Evolutionary conservation across 768 basidiomycete genomes (phyloP), one percentile per base, ranked within the genome.

Genomic region (Panellus pusillus): DNA sequence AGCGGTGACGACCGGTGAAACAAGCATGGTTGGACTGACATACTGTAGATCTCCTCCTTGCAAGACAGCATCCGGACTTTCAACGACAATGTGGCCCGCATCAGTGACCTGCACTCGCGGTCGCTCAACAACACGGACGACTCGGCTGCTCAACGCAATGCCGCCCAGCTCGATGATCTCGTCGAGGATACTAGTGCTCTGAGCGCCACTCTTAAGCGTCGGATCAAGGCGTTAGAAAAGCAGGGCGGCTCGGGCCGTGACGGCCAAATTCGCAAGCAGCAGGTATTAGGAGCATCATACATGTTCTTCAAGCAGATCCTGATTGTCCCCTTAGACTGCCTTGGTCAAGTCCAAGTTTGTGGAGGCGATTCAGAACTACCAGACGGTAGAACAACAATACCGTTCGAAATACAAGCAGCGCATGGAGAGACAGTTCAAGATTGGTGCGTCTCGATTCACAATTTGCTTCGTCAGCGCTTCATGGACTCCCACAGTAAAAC

Each of bases 351-450:
- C 79, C 28, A 89, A 91, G 61, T 94, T 94, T 63, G 79, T 91
- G 39, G 92, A 93, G 58, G 86, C 89, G 18, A 84, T 93, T 56
- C 93, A 93, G 71, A 83, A 79, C 57, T 93, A 92, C 64, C 89
- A 93, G 66, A 79, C 79, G 20, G 88, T 91, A 32, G 92, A 94
- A 66, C 83, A 87, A 61, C 84, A 89, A 63, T 84, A 90, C 65
- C 82, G 91, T 32, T 72, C 79, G 55, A 86, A 82, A 69, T 87
- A 89, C 71, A 91, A 86, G 71, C 84, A 90, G 67, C 75, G 90
- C 20, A 82, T 93, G 73, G 89, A 90, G 66, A 78, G 91, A 54
- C 90, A 97, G 70, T 89, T 89, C 72, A 91, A 83, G 66, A 96
- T 95, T 56, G 89, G 89, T 87, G 40, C 12, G 81, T 66, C 14